phyloP scores from a whole-genome alignment of 805 yeast genomes.

The Candida jianshihensis region DNA sequence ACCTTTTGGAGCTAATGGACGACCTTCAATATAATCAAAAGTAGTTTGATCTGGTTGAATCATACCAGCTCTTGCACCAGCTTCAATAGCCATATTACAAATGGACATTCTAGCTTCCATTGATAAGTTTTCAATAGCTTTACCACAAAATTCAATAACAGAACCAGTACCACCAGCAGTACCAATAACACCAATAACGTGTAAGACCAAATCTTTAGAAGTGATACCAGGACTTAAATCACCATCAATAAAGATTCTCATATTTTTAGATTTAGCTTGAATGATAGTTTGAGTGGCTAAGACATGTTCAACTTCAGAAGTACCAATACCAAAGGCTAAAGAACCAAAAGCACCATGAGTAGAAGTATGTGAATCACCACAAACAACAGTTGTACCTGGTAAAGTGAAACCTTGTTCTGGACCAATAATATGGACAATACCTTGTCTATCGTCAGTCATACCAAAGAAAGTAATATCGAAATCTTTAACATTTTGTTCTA shows the following conservation, averaged over 20 bases:
- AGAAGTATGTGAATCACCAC: constrained; percentile 98
- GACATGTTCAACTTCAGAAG: constrained; percentile 98
- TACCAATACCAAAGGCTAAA: constrained; percentile 97
- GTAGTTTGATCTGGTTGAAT: constrained; percentile 91
- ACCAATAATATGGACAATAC: constrained; percentile 97
- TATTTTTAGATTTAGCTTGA: constrained; percentile 92
- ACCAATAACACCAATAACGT: constrained; percentile 93
- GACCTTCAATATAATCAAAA: constrained; percentile 81
- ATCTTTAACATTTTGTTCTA: constrained; percentile 86
- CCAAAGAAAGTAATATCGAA: constrained; percentile 91
- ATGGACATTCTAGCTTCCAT: constrained; percentile 99
- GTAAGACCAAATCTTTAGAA: constrained; percentile 90
- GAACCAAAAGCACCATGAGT: constrained; percentile 99
- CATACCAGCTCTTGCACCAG: constrained; percentile 99
- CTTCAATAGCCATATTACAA: constrained; percentile 99
- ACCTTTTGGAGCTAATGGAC: constrained; percentile 93
- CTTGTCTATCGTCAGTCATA: constrained; percentile 91
- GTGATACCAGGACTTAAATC: constrained; percentile 84
- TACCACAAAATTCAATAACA: constrained; percentile 95
- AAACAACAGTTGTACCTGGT: constrained; percentile 97
- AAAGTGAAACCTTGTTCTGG: constrained; percentile 98
- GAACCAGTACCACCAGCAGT: constrained; percentile 99
- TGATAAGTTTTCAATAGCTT: constrained; percentile 80
- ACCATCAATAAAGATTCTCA: constrained; percentile 85
- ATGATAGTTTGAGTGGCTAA: constrained; percentile 94